Percentiles rank a stretch among this genome's conserved stretches.
phyloP scores from a whole-genome alignment of 1,139 yeast genomes.

The Diutina rugosa region DNA sequence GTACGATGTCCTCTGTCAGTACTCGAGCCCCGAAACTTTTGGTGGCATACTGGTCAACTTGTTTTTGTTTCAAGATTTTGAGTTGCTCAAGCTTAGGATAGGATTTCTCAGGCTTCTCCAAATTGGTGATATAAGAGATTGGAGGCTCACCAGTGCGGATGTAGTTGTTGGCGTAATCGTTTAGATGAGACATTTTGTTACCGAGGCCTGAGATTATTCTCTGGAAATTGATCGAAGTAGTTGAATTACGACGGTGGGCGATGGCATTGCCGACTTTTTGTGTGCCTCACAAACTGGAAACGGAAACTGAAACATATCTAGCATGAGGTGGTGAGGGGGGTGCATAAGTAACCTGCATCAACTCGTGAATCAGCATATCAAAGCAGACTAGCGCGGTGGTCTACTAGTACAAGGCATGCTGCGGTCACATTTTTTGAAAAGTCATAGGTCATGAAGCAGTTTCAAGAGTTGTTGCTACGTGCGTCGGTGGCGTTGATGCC shows the following conservation, averaged over 20 bases:
- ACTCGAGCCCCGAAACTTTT: conserved; percentile 57
- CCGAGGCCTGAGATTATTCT: too few species aligned
- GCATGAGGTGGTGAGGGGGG: neutral
- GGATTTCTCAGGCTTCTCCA: conserved; percentile 56
- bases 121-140: conserved; percentile 50
- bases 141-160: conserved; percentile 50
- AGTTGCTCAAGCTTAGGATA: conserved; percentile 71
- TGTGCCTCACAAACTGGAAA: neutral
- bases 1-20: conserved; percentile 37
- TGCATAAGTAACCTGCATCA: neutral
- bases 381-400: neutral
- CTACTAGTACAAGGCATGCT: neutral
- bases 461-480: neutral
- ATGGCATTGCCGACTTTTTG: neutral
- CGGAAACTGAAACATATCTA: neutral
- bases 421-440: neutral
- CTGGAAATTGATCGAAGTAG: neutral
- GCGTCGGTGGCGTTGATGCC: neutral
- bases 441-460: neutral
- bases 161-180: conserved; percentile 63
- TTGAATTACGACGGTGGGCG: too few species aligned
- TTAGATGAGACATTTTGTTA: conserved; percentile 9
- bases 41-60: conserved; percentile 32
- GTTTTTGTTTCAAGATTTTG: conserved; percentile 48
- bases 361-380: neutral